Evolutionary conservation across 164 flowering plant species (phyloP), one percentile per base, ranked within the genome.

Genomic region (Aristolochia contorta): DNA sequence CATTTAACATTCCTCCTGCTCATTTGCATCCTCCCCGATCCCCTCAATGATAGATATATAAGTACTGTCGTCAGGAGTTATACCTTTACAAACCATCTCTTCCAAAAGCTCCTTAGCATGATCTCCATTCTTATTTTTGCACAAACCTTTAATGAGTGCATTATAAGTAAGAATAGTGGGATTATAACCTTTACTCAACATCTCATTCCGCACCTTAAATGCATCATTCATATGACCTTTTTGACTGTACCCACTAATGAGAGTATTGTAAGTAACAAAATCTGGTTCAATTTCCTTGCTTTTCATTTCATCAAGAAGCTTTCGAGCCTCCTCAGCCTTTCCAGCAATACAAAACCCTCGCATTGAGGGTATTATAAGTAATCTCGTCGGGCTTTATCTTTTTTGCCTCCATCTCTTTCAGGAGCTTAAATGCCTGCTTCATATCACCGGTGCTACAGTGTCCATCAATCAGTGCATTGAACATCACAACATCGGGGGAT

Each of bases 291-390:
- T 84, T 21, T 86, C 96, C 66, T 71, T 82, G 56, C 59, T 69
- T 72, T 71, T 85, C 97, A 91, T 91, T 72, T 81, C 83, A 61
- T 74, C 72, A 18, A 91, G 79, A 74, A 86, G 78, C 47, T 61
- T 65, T 57, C 85, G 84, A 67, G 97, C 97, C 70, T 83, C 86
- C 55, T 84, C 91, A 50, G 82, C 86, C 68, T 79, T 83, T 27
- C 96, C 96, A 61, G 72, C 67, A 69, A 72, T 76, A 46, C 92
- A 86, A 65, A 45, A 72, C 61, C 96, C 96, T 52, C 81, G 82
- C 94, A 91, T n/a, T 88, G 50, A 91, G 58, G 16, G 90, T 81
- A 73, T 91, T 91, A 67, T 72, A 89, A 2, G 97, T 91, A 47
- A 84, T 87, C 61, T 86, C 96, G 69, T 91, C 94, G 16, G 96